Evolutionary conservation across 2,329 filamentous ascomycete species (phyloP).

Genomic region (Penicillium sp.): DNA sequence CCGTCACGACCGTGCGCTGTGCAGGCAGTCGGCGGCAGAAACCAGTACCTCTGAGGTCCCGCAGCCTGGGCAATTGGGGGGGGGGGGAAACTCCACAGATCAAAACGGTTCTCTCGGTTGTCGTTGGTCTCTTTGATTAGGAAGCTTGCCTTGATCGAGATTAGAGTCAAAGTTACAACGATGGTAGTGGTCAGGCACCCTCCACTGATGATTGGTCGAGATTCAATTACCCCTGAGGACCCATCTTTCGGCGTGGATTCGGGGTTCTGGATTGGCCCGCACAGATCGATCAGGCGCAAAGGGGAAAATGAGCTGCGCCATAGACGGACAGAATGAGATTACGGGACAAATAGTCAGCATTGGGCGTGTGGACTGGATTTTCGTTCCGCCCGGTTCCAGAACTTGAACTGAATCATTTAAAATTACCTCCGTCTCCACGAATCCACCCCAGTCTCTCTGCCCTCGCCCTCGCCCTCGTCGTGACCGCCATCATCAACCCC

Average conservation of each 20-base stretch:
- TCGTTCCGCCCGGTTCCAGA: neutral
- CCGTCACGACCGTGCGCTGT: no score
- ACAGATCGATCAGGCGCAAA: slow-evolving; percentile 8
- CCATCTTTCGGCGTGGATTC: neutral
- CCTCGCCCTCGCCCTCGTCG: neutral
- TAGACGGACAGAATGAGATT: neutral
- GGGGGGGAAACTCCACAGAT: slow-evolving; percentile 10
- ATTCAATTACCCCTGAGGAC: neutral
- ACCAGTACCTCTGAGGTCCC: no score
- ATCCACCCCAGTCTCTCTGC: neutral
- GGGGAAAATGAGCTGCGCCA: neutral
- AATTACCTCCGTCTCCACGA: neutral
- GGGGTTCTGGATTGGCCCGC: slow-evolving; percentile 12
- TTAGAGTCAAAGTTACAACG: slow-evolving; percentile 7
- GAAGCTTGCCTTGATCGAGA: neutral
- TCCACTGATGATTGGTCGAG: slow-evolving; percentile 5
- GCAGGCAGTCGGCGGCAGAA: no score
- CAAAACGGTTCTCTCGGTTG: slow-evolving; percentile 5
- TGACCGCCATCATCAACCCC: no score
- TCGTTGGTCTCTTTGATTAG: neutral
- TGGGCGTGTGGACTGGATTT: no score
- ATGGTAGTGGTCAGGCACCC: slow-evolving; percentile 12
- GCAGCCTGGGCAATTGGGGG: neutral
- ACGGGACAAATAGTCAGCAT: no score
- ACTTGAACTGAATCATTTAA: no score